A percentile compares a stretch with the other conserved stretches of the same genome.
These are phyloP conservation scores for Akanthomyces uredinophilus DNA, from an alignment of 2,329 filamentous ascomycete species.

Conservation along the genomic window DNA sequence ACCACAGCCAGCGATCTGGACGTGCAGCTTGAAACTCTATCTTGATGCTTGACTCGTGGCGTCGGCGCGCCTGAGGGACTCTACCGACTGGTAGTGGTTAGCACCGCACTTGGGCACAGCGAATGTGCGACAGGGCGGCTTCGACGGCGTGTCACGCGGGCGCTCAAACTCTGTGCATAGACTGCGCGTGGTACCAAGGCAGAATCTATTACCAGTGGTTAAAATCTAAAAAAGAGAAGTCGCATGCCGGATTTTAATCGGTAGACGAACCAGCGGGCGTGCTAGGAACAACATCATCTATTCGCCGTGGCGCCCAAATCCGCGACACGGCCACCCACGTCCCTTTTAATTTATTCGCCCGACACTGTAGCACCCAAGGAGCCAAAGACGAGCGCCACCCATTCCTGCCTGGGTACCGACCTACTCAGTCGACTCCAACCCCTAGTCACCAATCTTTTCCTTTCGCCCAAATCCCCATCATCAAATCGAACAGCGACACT, in stretches of 20 bases:
- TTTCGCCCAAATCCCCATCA: constrained; percentile 1
- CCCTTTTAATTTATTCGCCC: not conserved
- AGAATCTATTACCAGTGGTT: not conserved
- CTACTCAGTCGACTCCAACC: not conserved
- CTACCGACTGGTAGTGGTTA: not conserved
- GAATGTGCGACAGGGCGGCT: not conserved
- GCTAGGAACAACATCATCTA: not conserved
- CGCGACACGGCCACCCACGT: not conserved
- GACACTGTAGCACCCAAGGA: not conserved
- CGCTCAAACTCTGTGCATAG: not conserved
- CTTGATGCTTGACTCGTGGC: constrained; percentile 2
- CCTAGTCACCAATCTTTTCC: not conserved
- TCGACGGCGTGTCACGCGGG: not conserved
- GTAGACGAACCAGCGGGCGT: not conserved
- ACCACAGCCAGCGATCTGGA: not conserved
- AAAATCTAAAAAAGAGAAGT: not conserved
- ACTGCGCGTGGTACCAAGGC: not conserved
- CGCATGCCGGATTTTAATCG: not conserved
- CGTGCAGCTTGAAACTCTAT: constrained; percentile 1
- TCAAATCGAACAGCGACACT: not conserved
- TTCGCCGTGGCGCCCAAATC: not conserved
- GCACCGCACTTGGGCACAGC: not conserved
- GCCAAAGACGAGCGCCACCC: not conserved
- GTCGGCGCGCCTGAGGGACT: not conserved
- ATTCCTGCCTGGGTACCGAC: not conserved